Evolutionary conservation across 148 eudicot species (phyloP).

Genomic region (Persicaria maculosa): DNA sequence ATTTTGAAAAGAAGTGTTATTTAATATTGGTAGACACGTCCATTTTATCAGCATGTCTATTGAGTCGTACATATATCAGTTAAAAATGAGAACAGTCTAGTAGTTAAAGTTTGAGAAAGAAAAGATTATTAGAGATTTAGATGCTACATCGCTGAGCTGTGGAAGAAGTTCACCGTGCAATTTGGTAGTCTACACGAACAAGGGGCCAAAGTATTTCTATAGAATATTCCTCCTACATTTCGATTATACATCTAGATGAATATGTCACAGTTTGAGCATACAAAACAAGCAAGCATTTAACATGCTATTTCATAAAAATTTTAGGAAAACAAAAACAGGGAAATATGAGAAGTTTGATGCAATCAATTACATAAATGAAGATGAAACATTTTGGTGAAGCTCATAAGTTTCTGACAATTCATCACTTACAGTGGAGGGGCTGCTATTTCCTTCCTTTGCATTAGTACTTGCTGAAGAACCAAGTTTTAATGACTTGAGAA

Average conservation of each 20-base stretch:
- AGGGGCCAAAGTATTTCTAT: not conserved
- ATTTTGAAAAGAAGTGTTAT: not conserved
- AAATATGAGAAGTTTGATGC: not conserved
- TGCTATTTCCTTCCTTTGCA: slow-evolving; percentile 70
- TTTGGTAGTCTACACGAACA: not conserved
- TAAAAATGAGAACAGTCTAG: not conserved
- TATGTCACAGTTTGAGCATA: slow-evolving; percentile 1
- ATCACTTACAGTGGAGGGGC: slow-evolving; percentile 67
- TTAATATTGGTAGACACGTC: not conserved
- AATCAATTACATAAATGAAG: slow-evolving; percentile 1
- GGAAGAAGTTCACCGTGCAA: not conserved
- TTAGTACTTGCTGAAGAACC: slow-evolving; percentile 44
- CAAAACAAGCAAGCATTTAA: not conserved
- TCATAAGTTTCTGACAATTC: not conserved
- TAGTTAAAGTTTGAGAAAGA: not conserved
- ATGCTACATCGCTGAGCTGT: not conserved
- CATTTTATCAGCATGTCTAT: not conserved
- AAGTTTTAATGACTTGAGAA: slow-evolving; percentile 65
- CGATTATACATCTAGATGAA: not conserved
- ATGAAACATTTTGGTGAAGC: not conserved
- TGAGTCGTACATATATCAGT: not conserved
- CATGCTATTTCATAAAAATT: not conserved
- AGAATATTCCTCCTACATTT: not conserved
- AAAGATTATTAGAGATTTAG: not conserved
- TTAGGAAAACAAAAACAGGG: not conserved